Evolutionary conservation across 345 rosid genomes (phyloP), one percentile per base, ranked within the genome.

Genomic region (thale cress (Arabidopsis thaliana)): DNA sequence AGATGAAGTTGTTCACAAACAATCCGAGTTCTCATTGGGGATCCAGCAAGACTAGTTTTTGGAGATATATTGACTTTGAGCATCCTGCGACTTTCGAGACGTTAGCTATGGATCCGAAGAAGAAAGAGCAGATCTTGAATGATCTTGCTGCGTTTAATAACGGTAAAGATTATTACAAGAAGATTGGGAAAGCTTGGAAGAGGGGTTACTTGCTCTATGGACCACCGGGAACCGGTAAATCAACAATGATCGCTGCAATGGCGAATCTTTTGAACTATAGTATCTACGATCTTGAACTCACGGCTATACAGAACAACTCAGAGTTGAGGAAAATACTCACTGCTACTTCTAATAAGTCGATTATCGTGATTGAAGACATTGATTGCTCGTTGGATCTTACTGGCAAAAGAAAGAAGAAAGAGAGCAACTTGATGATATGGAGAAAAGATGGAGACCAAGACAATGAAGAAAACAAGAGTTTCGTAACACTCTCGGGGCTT

Each of bases 241-340:
- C 92, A 1, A 82, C 87, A 25, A 86, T 86, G 77, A 80, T 87
- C 6, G 75, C 87, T 1, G 89, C 88, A 38, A 85, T 87, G 76
- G 88, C 89, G 0, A 87, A 89, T 72, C 74, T 78, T 41, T 59
- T 87, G 48, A 34, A 77, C 22, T 89, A 87, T 58, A 88, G 87
- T 69, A 82, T 89, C 8, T 87, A 85, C 59, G 90, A 87, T 46
- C 81, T 85, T 51, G 91, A 89, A 55, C 81, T 89, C 8, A 86
- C 91, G 0, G 69, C 74, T 0, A 84, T 87, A 2, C 40, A 59
- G 23, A 80, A 85, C 58, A 87, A 86, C 76, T 56, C 86, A 0
- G 88, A 85, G 71, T 63, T 87, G 42, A 78, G 69, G 59, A 82
- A 59, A 72, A 73, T 81, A 23, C 75, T 81, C 14, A 79, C 78